A percentile compares a stretch with the other conserved stretches of the same genome.
Evolutionary conservation across 192 early-diverging fungal species (phyloP).

Genomic region (Geranomyces variabilis): DNA sequence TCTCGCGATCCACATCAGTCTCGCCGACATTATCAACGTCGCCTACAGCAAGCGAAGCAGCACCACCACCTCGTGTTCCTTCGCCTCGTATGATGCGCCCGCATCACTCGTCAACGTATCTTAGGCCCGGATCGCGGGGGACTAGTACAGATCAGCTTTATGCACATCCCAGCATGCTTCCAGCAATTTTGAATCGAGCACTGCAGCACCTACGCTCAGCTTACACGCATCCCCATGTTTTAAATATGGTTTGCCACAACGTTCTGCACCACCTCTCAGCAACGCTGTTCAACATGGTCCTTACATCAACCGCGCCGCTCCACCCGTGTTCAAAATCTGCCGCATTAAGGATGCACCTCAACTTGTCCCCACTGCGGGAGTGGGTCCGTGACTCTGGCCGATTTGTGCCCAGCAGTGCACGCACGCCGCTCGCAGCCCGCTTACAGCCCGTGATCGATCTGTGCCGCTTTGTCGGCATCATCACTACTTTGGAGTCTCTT

Average conservation of each 20-base stretch:
- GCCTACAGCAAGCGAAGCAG: background rate
- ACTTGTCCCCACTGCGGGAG: conserved; percentile 77
- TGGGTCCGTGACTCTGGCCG: conserved; percentile 69
- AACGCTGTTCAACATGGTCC: conserved; percentile 85
- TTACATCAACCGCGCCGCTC: conserved; percentile 73
- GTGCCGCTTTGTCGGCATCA: conserved; percentile 79
- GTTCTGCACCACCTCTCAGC: conserved; percentile 76
- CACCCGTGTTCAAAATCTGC: conserved; percentile 59
- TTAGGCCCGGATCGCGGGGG: background rate
- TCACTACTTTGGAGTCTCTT: conserved; percentile 75
- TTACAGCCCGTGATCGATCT: conserved; percentile 79
- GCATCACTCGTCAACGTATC: background rate
- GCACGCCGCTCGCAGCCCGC: conserved; percentile 39
- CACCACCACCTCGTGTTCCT: background rate
- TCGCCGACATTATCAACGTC: conserved; percentile 2
- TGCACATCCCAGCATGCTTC: conserved; percentile 65
- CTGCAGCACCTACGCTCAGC: conserved; percentile 72
- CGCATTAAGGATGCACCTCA: conserved; percentile 84
- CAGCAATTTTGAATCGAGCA: conserved; percentile 69
- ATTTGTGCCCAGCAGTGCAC: background rate
- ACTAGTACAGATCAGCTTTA: background rate
- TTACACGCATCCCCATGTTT: conserved; percentile 75
- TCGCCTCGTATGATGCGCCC: background rate
- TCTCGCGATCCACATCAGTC: background rate
- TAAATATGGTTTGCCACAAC: conserved; percentile 74